Percentiles rank a stretch among this genome's conserved stretches.
Conservation (phyloP, 2,329 filamentous ascomycete species). For the Podosphaera fusca region DNA sequence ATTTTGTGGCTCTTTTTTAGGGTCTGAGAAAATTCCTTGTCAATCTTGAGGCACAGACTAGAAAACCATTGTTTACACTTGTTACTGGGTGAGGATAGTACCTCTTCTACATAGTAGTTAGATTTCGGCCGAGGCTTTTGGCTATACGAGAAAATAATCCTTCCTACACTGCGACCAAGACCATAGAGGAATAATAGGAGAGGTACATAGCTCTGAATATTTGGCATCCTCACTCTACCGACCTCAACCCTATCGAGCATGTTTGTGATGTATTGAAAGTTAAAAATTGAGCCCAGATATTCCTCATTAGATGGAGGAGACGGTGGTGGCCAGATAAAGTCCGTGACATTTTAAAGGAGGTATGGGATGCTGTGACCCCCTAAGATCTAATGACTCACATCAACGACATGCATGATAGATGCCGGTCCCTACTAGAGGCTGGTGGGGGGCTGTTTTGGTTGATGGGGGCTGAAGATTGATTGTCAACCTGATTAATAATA, state of each 20-base stretch:
- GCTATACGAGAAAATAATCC: neutral
- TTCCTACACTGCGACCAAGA: neutral
- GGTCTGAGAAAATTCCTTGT: neutral
- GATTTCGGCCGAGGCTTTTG: neutral
- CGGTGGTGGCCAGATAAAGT: neutral
- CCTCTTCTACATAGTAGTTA: neutral
- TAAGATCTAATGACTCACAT: neutral
- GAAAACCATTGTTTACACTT: neutral
- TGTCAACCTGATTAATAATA: too few species aligned
- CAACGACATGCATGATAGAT: neutral
- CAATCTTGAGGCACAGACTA: neutral
- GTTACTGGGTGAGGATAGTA: neutral
- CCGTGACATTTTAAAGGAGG: neutral
- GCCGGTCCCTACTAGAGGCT: neutral
- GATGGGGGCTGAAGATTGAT: too few species aligned
- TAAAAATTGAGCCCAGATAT: neutral
- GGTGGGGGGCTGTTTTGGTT: too few species aligned
- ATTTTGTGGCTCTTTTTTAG: neutral
- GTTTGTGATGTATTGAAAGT: neutral
- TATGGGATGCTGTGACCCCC: neutral
- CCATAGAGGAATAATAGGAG: neutral
- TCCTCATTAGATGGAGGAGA: neutral
- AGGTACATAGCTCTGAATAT: neutral
- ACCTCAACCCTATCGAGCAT: neutral
- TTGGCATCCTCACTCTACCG: neutral